These are phyloP conservation scores for Talaromyces piceae DNA, from an alignment of 2,329 filamentous ascomycete species.

Conservation along the genomic window DNA sequence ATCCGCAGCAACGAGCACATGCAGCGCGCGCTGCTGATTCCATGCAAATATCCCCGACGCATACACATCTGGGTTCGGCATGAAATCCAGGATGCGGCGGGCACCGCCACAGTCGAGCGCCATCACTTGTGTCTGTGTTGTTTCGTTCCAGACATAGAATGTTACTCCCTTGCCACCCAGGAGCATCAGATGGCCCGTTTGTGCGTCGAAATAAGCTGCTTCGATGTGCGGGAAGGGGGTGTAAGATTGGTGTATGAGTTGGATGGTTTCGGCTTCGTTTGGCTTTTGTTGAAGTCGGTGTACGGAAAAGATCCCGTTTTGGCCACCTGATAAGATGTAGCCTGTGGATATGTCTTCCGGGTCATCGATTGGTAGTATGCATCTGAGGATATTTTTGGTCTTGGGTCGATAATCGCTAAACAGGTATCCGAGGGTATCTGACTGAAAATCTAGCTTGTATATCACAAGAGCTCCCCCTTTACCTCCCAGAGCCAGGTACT, in stretches of 20 bases:
- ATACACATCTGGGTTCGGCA: conserved; percentile 17
- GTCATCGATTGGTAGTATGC: conserved; percentile 38
- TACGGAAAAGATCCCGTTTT: conserved; percentile 69
- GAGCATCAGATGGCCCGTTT: conserved; percentile 54
- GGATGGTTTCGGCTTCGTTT: conserved; percentile 28
- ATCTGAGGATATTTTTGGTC: conserved; percentile 57
- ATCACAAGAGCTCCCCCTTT: conserved; percentile 48
- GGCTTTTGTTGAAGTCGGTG: conserved; percentile 34
- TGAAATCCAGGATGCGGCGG: conserved; percentile 67
- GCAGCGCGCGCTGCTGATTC: conserved; percentile 58
- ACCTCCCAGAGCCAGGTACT: conserved; percentile 47
- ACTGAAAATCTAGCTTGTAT: conserved; percentile 27
- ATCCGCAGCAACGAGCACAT: conserved; percentile 38
- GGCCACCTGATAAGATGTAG: conserved; percentile 61
- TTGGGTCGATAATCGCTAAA: conserved; percentile 33
- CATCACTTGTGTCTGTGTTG: conserved; percentile 60
- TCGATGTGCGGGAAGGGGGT: conserved; percentile 71
- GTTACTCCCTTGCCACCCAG: conserved; percentile 74
- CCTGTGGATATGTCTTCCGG: conserved; percentile 12
- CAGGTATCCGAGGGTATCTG: conserved; percentile 17
- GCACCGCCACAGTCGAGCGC: conserved; percentile 75
- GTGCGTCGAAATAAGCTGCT: conserved; percentile 54
- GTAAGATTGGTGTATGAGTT: conserved; percentile 58
- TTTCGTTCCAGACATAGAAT: conserved; percentile 78
- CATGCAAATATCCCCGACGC: conserved; percentile 52